Evolutionary conservation across 2,329 filamentous ascomycete species (phyloP).

Genomic region (Ceratocystis huliohia): DNA sequence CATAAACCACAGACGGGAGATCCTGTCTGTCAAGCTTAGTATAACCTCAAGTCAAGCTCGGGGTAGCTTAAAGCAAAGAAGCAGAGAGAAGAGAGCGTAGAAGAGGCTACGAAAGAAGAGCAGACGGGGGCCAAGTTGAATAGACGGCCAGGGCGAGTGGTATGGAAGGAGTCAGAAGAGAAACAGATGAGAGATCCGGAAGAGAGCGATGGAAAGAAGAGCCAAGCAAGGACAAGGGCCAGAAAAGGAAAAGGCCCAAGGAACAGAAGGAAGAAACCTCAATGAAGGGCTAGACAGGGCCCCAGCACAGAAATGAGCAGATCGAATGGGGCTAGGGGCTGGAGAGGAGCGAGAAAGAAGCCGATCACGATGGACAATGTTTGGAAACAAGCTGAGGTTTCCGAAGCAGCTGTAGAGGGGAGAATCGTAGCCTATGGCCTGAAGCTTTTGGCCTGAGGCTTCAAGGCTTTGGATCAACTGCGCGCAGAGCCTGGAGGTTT

Average conservation of each 20-base stretch:
- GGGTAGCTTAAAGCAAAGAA: not conserved
- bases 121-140: too few species aligned
- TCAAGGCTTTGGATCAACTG: not conserved
- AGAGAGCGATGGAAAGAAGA: not conserved
- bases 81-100: not conserved
- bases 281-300: not conserved
- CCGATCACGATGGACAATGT: not conserved
- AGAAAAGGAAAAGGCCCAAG: not conserved
- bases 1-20: not conserved
- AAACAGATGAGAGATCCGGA: not conserved
- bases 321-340: not conserved
- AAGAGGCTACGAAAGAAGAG: too few species aligned
- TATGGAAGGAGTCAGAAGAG: not conserved
- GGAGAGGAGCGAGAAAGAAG: not conserved
- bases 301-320: conserved; percentile 1
- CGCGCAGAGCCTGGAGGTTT: not conserved
- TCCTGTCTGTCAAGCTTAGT: not conserved
- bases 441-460: not conserved
- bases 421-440: not conserved
- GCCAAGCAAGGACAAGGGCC: not conserved
- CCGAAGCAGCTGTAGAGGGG: not conserved
- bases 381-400: not conserved
- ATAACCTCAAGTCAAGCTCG: too few species aligned
- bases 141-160: too few species aligned
- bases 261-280: not conserved